phyloP scores from a whole-genome alignment of 345 rosid species.

The Eucalyptus melliodora region DNA sequence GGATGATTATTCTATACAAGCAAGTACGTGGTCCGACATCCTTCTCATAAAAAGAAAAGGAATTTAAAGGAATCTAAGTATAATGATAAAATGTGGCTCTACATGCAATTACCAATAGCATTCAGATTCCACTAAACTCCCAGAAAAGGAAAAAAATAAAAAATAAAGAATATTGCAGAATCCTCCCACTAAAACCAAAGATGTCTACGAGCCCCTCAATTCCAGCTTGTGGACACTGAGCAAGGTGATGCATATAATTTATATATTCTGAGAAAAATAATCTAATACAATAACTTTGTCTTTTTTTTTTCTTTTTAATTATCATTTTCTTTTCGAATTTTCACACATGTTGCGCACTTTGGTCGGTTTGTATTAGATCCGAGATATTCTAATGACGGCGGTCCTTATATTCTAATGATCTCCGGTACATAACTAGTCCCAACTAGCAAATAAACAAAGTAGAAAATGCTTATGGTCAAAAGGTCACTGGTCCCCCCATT shows the following conservation, averaged over 20 bases:
- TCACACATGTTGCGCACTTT: background rate
- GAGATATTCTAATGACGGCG: background rate
- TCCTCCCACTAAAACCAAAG: background rate
- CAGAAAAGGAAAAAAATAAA: background rate
- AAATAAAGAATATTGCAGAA: background rate
- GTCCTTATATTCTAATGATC: background rate
- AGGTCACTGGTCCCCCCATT: background rate
- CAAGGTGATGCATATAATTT: background rate
- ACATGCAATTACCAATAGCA: background rate
- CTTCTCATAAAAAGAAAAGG: background rate
- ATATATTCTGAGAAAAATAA: background rate
- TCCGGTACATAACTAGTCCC: background rate
- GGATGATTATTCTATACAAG: background rate
- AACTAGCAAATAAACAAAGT: background rate
- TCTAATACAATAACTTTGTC: background rate
- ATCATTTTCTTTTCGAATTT: background rate
- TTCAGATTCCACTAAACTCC: background rate
- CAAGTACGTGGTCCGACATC: background rate
- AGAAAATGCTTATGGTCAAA: background rate
- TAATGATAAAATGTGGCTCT: background rate
- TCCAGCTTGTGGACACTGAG: background rate
- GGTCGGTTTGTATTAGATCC: background rate
- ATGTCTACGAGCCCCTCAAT: background rate
- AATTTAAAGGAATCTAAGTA: background rate
- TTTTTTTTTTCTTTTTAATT: background rate